Evolutionary conservation across 2,329 filamentous ascomycete genomes (phyloP), one percentile per base, ranked within the genome.

Genomic region (Colletotrichum melonis): DNA sequence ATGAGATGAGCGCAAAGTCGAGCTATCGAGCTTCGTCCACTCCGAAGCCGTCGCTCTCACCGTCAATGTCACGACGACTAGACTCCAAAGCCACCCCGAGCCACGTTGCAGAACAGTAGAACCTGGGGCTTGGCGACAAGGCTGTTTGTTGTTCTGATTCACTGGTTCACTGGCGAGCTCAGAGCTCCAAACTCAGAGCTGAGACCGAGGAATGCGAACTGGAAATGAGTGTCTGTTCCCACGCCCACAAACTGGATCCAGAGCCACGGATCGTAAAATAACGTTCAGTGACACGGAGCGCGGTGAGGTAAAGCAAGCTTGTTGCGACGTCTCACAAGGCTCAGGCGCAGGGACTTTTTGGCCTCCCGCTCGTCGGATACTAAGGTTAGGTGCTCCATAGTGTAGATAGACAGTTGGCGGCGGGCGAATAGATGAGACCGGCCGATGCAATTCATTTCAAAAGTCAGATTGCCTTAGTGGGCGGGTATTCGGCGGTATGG

Each of bases 371-470:
- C 38, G 58, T 69, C 58, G 22, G 38, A 42, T 42, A 16, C 38
- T 16, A 16, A 42, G 38, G 38, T 42, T 16, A 42, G 38, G 14
- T 12, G 38, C 14, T 19, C 38, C 38, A 14, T 42, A 42, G 16
- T 16, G 5, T 42, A 42, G 38, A 42, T 42, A 64, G 63, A 60
- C 22, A 54, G 66, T 69, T 68, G 67, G 42, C 32, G 49, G 52
- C 69, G 55, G 62, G 26, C 22, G 55, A 19, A 24, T 35, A 42
- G 49, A 67, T 57, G 56, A 52, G 56, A 9, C 55, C 28, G 32
- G 19, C 54, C 59, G 59, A 64, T 64, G 55, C 42, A 72, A 35
- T 72, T 68, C 59, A 69, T 73, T 73, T 60, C 42, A 19, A 30
- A 9, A 54, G 24, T 38, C 7, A 42, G 19, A 59, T 49, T 56